Evolutionary conservation across 208 protist species (phyloP), one percentile per base, ranked within the genome.

Genomic region (Endotrypanum monterogeii): DNA sequence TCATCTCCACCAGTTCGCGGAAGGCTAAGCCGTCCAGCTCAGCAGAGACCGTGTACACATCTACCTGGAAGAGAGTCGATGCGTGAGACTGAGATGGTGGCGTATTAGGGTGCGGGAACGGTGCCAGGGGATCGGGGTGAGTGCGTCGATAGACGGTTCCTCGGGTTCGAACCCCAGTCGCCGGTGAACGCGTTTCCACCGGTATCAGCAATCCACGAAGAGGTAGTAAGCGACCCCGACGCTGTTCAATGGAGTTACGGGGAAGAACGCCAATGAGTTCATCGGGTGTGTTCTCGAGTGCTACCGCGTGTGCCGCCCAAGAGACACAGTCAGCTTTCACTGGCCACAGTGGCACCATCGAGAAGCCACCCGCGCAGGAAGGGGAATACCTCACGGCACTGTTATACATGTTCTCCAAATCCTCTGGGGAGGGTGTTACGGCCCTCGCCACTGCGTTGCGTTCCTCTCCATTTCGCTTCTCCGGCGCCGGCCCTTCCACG

Each of bases 21-120:
- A 85, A 78, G 11, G 82, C 52, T 55, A 57, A 25, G 1, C 85
- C 85, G 39, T 87, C 73, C 44, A 86, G 70, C 39, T 58, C 82
- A n/a, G 50, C 65, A 54, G 79, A 73, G 0, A 89, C 85, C 3
- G 72, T 71, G 77, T 83, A 87, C 32, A 87, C 82, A 67, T 89
- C 79, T 37, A 75, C 30, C 41, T 66, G 72, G 41, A 67, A 52
- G 12, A 52, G 28, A 14, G 8, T 25, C 12, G 37, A 46, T 25
- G 62, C 6, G 39, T 37, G 37, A 20, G 28, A 11, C 35, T 14
- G 39, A 44, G 30, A 28, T 37, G 23, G 18, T 44, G 20, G 44
- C 23, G 41, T 25, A 52, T 37, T 35, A 32, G 44, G 9, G 62
- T n/a, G n/a, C n/a, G n/a, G n/a, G n/a, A n/a, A n/a, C n/a, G n/a